phyloP scores from a whole-genome alignment of 345 rosid genomes.

The Ceriops decandra region DNA sequence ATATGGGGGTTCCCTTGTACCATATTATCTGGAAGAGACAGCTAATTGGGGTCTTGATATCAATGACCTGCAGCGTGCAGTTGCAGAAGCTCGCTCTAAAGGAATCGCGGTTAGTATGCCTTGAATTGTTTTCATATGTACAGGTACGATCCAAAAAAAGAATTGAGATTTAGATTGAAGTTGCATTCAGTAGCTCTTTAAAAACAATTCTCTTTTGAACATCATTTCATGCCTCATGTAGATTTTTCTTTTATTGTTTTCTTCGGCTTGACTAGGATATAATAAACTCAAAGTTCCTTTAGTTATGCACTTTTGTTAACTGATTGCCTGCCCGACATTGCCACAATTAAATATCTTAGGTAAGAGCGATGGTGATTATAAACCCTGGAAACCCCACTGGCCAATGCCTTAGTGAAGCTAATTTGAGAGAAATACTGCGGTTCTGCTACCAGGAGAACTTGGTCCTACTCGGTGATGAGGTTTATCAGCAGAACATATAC shows the following conservation, averaged over 20 bases:
- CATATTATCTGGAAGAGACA: constrained; percentile 85
- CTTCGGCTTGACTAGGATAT: constrained; percentile 7
- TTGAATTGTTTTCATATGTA: constrained; percentile 13
- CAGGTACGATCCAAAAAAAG: not conserved
- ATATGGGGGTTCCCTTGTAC: constrained; percentile 92
- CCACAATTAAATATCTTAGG: constrained; percentile 39
- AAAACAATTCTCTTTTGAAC: not conserved
- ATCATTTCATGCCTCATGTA: not conserved
- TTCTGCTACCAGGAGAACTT: constrained; percentile 76
- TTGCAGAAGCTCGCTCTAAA: constrained; percentile 66
- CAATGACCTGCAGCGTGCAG: constrained; percentile 68
- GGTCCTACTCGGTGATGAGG: constrained; percentile 93
- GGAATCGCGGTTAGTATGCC: constrained; percentile 74
- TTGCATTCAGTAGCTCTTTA: constrained; percentile 8
- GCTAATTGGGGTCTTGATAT: constrained; percentile 98
- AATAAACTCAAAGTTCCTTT: not conserved
- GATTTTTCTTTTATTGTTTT: constrained; percentile 7
- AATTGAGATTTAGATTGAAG: not conserved
- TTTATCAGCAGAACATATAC: constrained; percentile 95
- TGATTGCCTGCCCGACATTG: constrained; percentile 6
- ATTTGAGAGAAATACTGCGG: constrained; percentile 74
- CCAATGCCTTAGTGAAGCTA: constrained; percentile 91
- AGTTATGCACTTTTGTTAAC: not conserved
- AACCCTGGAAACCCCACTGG: constrained; percentile 99
- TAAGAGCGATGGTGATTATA: constrained; percentile 95